Evolutionary conservation across 2,329 filamentous ascomycete genomes (phyloP).

Genomic region (Celoporthe dispersa): DNA sequence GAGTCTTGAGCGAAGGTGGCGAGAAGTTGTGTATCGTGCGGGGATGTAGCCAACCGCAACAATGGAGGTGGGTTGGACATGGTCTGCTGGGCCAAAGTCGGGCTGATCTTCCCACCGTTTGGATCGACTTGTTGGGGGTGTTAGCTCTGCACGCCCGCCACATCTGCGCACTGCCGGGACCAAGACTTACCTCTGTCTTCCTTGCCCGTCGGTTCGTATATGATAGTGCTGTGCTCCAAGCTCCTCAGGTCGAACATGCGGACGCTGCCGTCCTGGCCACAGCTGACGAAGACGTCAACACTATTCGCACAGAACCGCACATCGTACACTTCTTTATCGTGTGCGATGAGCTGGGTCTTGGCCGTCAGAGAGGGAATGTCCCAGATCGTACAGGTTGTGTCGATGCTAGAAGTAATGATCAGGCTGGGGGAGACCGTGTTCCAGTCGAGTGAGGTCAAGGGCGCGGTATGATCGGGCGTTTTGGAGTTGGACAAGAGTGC

Average conservation of each 20-base stretch:
- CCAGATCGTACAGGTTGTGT: conserved; percentile 99
- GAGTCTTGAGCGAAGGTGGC: conserved; percentile 98
- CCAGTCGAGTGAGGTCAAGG: conserved; percentile 96
- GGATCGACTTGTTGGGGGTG: conserved; percentile 44
- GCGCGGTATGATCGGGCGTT: conserved; percentile 96
- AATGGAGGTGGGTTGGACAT: conserved; percentile 78
- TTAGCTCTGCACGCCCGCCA: not conserved
- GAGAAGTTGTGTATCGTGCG: conserved; percentile 91
- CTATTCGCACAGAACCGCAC: conserved; percentile 97
- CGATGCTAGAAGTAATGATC: conserved; percentile 98
- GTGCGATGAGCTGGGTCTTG: conserved; percentile 96
- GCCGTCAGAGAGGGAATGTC: conserved; percentile 97
- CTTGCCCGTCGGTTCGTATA: conserved; percentile 95
- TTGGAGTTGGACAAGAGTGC: conserved; percentile 96
- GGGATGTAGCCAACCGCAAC: conserved; percentile 83
- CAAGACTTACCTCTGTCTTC: conserved; percentile 66
- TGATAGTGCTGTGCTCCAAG: conserved; percentile 97
- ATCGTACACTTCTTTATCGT: conserved; percentile 99
- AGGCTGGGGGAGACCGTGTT: conserved; percentile 95
- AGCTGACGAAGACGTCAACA: conserved; percentile 98
- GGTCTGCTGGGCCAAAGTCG: conserved; percentile 76
- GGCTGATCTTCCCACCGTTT: conserved; percentile 68
- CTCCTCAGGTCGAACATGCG: conserved; percentile 98
- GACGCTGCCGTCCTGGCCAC: conserved; percentile 95
- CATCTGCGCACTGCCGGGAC: conserved; percentile 14